Evolutionary conservation across 345 rosid species (phyloP).

Genomic region (Salix exigua): DNA sequence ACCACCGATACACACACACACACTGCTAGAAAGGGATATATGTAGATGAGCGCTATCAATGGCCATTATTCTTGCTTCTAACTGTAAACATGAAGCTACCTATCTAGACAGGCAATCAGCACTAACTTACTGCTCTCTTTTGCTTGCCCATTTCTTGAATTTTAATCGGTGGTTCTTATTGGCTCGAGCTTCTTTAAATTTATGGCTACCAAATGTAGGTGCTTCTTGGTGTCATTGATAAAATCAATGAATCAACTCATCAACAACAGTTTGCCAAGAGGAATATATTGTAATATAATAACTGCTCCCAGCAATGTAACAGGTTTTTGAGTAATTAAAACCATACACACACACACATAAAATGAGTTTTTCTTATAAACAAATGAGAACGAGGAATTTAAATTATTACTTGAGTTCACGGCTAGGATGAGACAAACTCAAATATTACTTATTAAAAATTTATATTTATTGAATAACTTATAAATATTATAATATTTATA

Average conservation of each 20-base stretch:
- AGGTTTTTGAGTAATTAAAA: too few species aligned
- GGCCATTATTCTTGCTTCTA: constrained; percentile 9
- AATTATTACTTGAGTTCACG: too few species aligned
- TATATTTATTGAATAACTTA: neutral
- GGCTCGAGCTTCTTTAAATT: neutral
- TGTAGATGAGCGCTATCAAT: neutral
- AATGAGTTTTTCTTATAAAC: too few species aligned
- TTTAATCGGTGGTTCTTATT: neutral
- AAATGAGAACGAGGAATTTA: too few species aligned
- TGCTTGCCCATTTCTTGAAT: constrained; percentile 4
- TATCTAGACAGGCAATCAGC: neutral
- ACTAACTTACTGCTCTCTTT: neutral
- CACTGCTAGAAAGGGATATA: neutral
- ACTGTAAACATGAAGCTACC: neutral
- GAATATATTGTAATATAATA: too few species aligned
- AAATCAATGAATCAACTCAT: neutral
- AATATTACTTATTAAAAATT: neutral
- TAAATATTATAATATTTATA: neutral
- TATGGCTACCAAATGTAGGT: constrained; percentile 1
- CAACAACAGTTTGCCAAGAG: neutral
- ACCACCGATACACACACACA: neutral
- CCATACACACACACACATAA: too few species aligned
- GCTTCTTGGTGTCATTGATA: neutral
- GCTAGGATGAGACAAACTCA: neutral
- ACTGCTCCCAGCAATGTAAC: too few species aligned